Evolutionary conservation across 768 basidiomycete genomes (phyloP).

Genomic region (Nevesoporus exiguus): DNA sequence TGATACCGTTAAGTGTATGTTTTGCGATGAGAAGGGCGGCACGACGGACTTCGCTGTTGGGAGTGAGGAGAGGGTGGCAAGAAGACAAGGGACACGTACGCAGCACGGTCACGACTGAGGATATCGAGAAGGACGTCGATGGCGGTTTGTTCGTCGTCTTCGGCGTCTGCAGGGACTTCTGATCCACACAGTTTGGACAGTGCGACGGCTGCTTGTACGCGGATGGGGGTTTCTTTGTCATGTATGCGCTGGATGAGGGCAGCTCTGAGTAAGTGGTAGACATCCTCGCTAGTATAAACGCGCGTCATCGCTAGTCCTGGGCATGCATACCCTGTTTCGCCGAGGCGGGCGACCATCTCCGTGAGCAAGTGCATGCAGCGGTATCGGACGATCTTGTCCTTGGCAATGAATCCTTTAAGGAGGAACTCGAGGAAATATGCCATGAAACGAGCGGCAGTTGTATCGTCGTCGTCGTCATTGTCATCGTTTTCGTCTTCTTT

Average conservation of each 20-base stretch:
- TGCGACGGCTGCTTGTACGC: slow-evolving; percentile 77
- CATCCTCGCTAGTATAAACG: slow-evolving; percentile 63
- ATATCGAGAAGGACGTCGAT: slow-evolving; percentile 63
- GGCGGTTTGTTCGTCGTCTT: slow-evolving; percentile 44
- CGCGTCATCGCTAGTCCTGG: neutral
- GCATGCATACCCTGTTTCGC: slow-evolving; percentile 74
- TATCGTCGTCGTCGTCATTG: slow-evolving; percentile 64
- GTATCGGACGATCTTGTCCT: slow-evolving; percentile 84
- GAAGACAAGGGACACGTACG: slow-evolving; percentile 46
- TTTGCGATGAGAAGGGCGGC: slow-evolving; percentile 58
- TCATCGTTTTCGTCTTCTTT: slow-evolving; percentile 41
- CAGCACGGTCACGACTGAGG: slow-evolving; percentile 67
- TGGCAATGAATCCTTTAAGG: slow-evolving; percentile 74
- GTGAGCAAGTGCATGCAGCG: slow-evolving; percentile 74
- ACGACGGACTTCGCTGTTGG: slow-evolving; percentile 78
- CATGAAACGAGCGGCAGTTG: slow-evolving; percentile 65
- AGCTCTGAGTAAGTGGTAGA: slow-evolving; percentile 59
- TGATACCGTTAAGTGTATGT: slow-evolving; percentile 58
- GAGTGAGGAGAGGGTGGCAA: neutral
- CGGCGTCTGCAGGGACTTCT: slow-evolving; percentile 59
- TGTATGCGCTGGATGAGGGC: slow-evolving; percentile 66
- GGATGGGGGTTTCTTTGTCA: slow-evolving; percentile 76
- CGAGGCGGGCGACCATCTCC: slow-evolving; percentile 75
- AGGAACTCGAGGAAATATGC: slow-evolving; percentile 66
- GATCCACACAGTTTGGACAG: slow-evolving; percentile 72